phyloP scores from a whole-genome alignment of 139 green algal species.

The Ostreobium quekettii region DNA sequence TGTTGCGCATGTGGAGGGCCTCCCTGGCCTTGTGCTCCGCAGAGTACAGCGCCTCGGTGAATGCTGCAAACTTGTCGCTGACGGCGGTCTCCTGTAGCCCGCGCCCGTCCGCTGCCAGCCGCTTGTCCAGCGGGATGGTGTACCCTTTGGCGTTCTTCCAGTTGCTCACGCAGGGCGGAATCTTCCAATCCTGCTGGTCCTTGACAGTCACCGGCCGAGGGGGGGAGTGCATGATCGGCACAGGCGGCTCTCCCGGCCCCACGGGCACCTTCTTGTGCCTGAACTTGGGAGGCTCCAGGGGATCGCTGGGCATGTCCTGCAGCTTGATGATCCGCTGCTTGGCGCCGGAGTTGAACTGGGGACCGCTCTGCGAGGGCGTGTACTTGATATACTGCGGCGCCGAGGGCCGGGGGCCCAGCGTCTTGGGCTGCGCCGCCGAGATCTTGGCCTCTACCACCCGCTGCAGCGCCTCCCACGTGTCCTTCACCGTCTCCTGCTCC shows the following conservation, averaged over 20 bases:
- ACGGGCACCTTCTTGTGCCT: conserved; percentile 79
- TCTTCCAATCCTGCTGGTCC: conserved; percentile 97
- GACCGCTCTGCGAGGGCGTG: conserved; percentile 69
- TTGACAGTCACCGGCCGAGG: conserved; percentile 71
- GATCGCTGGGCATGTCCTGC: conserved; percentile 92
- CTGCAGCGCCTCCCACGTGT: conserved; percentile 64
- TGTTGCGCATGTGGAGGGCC: conserved; percentile 73
- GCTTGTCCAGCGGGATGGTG: conserved; percentile 99
- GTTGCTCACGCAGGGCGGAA: conserved; percentile 95
- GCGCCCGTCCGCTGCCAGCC: conserved; percentile 91
- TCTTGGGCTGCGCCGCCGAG: conserved; percentile 61
- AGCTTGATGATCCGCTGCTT: conserved; percentile 92
- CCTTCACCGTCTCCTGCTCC: conserved; percentile 46
- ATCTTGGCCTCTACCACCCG: conserved; percentile 68
- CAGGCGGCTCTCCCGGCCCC: conserved; percentile 78
- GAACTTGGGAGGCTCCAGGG: conserved; percentile 96
- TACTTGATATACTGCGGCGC: conserved; percentile 91
- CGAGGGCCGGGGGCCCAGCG: conserved; percentile 59
- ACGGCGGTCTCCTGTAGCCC: conserved; percentile 91
- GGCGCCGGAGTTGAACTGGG: conserved; percentile 54
- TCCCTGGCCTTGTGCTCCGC: conserved; percentile 88
- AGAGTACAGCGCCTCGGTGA: conserved; percentile 85
- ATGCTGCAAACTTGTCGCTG: conserved; percentile 89
- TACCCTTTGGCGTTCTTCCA: conserved; percentile 98
- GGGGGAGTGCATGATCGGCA: conserved; percentile 94